Conservation (phyloP, 257 asterid genomes). For the Solanum pimpinellifolium region DNA sequence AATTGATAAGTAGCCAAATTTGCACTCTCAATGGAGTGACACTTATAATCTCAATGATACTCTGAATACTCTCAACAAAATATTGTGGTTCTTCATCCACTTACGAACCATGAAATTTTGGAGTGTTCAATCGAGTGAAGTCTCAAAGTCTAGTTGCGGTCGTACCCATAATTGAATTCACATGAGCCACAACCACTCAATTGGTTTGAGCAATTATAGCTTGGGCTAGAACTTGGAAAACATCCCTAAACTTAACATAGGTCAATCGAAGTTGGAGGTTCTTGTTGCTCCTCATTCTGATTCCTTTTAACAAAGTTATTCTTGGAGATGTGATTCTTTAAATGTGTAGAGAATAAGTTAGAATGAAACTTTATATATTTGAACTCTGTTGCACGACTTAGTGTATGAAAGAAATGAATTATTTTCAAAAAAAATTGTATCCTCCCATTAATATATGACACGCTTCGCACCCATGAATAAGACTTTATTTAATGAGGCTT, state of each 20-base stretch:
- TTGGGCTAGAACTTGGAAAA: background rate
- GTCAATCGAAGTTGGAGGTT: background rate
- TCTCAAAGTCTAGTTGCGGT: background rate
- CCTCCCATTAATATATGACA: background rate
- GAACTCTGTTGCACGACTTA: background rate
- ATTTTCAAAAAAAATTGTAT: too few relatives aligned
- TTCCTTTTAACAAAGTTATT: background rate
- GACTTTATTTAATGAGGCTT: background rate
- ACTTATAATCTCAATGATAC: background rate
- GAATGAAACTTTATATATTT: background rate
- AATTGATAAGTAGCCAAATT: background rate
- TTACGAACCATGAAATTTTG: background rate
- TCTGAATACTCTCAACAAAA: background rate
- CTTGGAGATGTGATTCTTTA: background rate
- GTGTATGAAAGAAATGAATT: background rate
- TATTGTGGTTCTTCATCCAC: background rate
- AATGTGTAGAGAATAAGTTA: background rate
- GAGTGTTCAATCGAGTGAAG: background rate
- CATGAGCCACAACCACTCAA: background rate
- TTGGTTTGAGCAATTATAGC: background rate
- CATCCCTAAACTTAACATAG: background rate
- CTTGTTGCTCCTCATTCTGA: background rate
- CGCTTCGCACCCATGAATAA: background rate
- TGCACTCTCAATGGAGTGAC: background rate
- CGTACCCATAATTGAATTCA: background rate